These are phyloP conservation scores for Malus sieversii DNA, from an alignment of 306 rosid genomes.

Conservation along the genomic window DNA sequence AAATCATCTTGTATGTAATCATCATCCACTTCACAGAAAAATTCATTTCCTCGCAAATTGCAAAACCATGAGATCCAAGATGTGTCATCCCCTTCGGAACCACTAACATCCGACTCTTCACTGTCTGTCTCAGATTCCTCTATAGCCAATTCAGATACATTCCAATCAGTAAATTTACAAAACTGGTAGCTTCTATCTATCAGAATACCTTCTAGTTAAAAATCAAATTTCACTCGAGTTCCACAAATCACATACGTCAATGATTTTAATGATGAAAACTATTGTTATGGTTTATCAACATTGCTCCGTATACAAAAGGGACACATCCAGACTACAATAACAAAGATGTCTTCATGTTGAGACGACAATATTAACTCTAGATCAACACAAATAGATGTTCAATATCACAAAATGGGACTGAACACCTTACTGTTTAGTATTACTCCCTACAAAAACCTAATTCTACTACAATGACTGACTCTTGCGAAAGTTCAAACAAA, in stretches of 20 bases:
- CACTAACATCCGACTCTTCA: slow-evolving; percentile 76
- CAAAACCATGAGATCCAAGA: slow-evolving; percentile 92
- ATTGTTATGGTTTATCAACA: neutral
- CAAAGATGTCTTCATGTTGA: neutral
- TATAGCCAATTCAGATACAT: slow-evolving; percentile 26
- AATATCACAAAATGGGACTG: neutral
- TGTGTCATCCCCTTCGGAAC: slow-evolving; percentile 74
- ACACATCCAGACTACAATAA: neutral
- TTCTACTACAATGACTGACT: neutral
- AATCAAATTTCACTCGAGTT: neutral
- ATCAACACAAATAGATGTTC: neutral
- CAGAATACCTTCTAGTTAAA: neutral
- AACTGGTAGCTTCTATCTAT: neutral
- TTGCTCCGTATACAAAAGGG: neutral
- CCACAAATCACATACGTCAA: neutral
- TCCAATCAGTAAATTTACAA: slow-evolving; percentile 13
- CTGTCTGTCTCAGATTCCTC: slow-evolving; percentile 78
- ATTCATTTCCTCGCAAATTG: slow-evolving; percentile 78
- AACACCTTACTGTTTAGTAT: neutral
- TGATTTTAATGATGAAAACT: neutral
- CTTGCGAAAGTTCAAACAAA: neutral
- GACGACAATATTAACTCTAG: neutral
- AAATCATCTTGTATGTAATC: slow-evolving; percentile 84
- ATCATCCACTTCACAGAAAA: slow-evolving; percentile 75
- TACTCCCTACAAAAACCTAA: neutral